Conservation (phyloP, 73 alveolate species). For the Paramecium sexaurelia region DNA sequence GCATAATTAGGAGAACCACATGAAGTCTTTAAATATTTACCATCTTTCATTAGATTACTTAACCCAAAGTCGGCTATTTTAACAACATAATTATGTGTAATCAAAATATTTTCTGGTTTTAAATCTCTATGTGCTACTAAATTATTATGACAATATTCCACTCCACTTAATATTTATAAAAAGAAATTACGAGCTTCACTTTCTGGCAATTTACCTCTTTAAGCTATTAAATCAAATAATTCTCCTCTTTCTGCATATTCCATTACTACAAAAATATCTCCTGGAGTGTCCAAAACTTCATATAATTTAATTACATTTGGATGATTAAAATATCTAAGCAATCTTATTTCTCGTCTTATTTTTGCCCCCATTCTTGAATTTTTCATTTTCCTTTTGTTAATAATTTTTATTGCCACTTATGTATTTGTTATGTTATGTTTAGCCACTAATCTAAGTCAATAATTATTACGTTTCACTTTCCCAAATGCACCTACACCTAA, state of each 20-base stretch:
- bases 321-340: constrained; percentile 88
- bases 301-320: constrained; percentile 92
- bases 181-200: constrained; percentile 89
- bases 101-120: constrained; percentile 93
- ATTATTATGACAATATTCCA: constrained; percentile 88
- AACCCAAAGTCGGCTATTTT: constrained; percentile 95
- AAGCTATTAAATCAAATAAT: constrained; percentile 86
- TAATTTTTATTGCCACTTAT: constrained; percentile 90
- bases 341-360: constrained; percentile 90
- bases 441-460: constrained; percentile 77
- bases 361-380: constrained; percentile 77
- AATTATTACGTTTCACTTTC: constrained; percentile 75
- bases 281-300: constrained; percentile 90
- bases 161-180: constrained; percentile 86
- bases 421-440: constrained; percentile 86
- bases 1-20: constrained; percentile 97
- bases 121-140: constrained; percentile 95
- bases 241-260: constrained; percentile 96
- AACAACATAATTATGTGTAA: constrained; percentile 84
- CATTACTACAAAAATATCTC: constrained; percentile 88
- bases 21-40: constrained; percentile 84
- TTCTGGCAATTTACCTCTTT: constrained; percentile 88
- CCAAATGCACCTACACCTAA: constrained; percentile 91
- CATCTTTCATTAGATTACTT: constrained; percentile 88
- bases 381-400: constrained; percentile 81